Evolutionary conservation across 441 rosid genomes (phyloP), one percentile per base, ranked within the genome.

Genomic region (Erysimum cheiri): DNA sequence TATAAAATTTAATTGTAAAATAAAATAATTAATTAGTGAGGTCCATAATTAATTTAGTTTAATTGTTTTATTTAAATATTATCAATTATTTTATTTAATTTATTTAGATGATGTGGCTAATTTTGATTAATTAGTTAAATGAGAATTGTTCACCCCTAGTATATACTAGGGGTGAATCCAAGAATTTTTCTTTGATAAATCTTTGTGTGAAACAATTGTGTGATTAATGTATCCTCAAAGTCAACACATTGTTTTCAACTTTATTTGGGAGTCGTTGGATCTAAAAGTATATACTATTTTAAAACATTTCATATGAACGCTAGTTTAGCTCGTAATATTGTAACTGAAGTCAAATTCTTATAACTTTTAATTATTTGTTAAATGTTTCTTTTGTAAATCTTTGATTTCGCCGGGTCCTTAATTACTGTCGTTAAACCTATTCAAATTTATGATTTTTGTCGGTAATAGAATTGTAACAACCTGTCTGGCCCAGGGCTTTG

Each of bases 221-320:
- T 32, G 60, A 55, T 22, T 33, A 55, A 17, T 5, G 37, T 52
- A 72, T 29, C 22, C 28, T 13, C 12, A 49, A 72, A 65, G 54
- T 72, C 77, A 72, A 65, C 54, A 65, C 54, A 55, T 37, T 49
- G 60, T 49, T 58, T 57, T 73, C 67, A 73, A 40, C 71, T 72
- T 72, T 65, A 58, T 65, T 36, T 58, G 36, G 60, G 70, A 57
- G 66, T 72, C 36, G 67, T 64, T 72, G 50, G 50, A 13, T 36
- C 49, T 54, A 15, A 53, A 7, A 46, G 46, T 22, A 52, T 55
- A 14, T 55, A 55, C 24, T 15, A 14, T 24, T 19, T 50, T 11
- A 15, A 35, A 46, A 13, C 9, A 4, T 4, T 63, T 54, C 36
- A 71, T 61, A 33, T 46, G 41, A 46, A 44, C 43, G 5, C 64